Conservation (phyloP, 371 early-diverging fungal species). For the Mucor velutinosus region DNA sequence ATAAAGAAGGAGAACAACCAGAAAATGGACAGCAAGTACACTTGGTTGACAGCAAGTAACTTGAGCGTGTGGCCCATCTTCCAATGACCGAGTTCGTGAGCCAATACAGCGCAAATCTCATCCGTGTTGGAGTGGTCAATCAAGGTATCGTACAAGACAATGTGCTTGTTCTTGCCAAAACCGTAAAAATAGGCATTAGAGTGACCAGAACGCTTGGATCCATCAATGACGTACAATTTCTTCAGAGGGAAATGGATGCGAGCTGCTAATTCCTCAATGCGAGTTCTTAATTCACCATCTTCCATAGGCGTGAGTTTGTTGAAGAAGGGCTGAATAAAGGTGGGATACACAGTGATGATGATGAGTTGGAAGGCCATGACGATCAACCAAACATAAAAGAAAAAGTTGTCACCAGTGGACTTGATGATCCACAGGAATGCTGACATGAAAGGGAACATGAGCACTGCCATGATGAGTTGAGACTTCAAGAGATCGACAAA, state of each 20-base stretch:
- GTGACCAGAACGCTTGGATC: slow-evolving; percentile 92
- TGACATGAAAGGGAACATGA: slow-evolving; percentile 83
- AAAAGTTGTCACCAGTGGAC: slow-evolving; percentile 85
- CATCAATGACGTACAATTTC: slow-evolving; percentile 96
- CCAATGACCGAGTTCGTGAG: slow-evolving; percentile 99
- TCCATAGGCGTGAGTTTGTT: slow-evolving; percentile 94
- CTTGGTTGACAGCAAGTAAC: slow-evolving; percentile 71
- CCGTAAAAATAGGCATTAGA: slow-evolving; percentile 99
- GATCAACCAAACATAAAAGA: slow-evolving; percentile 87
- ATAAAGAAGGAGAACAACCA: slow-evolving; percentile 84
- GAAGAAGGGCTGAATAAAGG: slow-evolving; percentile 96
- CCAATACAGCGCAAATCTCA: slow-evolving; percentile 93
- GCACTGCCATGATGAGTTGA: slow-evolving; percentile 63
- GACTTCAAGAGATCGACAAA: slow-evolving; percentile 83
- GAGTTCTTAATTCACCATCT: slow-evolving; percentile 81
- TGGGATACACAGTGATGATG: slow-evolving; percentile 92
- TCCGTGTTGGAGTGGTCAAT: slow-evolving; percentile 82
- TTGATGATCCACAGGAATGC: slow-evolving; percentile 84
- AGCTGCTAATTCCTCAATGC: slow-evolving; percentile 86
- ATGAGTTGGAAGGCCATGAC: slow-evolving; percentile 87
- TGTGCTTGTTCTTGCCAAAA: slow-evolving; percentile 95
- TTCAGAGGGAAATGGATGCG: slow-evolving; percentile 92
- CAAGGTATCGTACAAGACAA: slow-evolving; percentile 97
- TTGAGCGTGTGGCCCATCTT: slow-evolving; percentile 83
- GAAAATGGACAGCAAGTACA: slow-evolving; percentile 81